phyloP scores from a whole-genome alignment of 371 early-diverging fungal genomes.

The Saksenaea oblongispora region DNA sequence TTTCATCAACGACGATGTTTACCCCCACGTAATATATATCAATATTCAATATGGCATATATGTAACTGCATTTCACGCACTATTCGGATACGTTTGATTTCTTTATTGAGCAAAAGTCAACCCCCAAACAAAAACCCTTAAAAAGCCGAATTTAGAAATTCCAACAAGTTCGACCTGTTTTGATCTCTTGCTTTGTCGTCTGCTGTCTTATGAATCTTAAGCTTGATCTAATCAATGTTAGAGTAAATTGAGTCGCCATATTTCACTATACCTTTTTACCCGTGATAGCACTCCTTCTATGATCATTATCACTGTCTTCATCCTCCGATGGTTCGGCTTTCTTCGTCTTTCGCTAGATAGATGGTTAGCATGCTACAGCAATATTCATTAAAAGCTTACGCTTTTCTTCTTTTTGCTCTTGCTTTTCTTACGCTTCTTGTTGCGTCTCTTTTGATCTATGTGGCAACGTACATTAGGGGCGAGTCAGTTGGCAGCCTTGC shows the following conservation, averaged over 20 bases:
- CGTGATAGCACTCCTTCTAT: slow-evolving; percentile 30
- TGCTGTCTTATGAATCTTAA: slow-evolving; percentile 33
- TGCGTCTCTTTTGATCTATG: slow-evolving; percentile 12
- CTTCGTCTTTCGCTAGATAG: neutral
- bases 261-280: slow-evolving; percentile 30
- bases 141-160: slow-evolving; percentile 38
- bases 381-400: slow-evolving; percentile 6
- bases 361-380: neutral
- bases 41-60: no score
- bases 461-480: neutral
- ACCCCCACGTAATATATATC: no score
- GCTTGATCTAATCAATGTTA: slow-evolving; percentile 21
- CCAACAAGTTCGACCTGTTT: slow-evolving; percentile 31
- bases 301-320: slow-evolving; percentile 2
- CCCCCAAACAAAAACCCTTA: slow-evolving; percentile 15
- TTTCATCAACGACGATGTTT: no score
- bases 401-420: slow-evolving; percentile 20
- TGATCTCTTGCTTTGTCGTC: slow-evolving; percentile 32
- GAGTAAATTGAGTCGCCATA: neutral
- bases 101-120: no score
- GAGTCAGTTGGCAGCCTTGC: neutral
- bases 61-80: no score
- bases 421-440: slow-evolving; percentile 14
- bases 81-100: no score
- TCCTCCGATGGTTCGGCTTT: neutral